A percentile compares a stretch with the other conserved stretches of the same genome.
These are phyloP conservation scores for Galerina sulciceps DNA, from an alignment of 768 basidiomycete species.

Conservation along the genomic window DNA sequence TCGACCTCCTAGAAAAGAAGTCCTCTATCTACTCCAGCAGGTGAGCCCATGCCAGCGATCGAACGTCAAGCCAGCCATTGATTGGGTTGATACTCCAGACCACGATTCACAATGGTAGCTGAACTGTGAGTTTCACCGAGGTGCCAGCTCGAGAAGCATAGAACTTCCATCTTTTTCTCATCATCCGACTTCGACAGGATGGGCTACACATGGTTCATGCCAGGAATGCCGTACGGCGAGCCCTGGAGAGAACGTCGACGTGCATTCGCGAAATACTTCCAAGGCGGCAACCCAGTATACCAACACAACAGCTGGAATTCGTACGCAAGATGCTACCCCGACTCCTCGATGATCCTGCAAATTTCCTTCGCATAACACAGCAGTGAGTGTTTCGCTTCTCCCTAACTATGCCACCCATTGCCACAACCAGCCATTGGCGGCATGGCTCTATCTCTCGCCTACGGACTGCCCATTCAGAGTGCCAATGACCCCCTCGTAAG, in stretches of 20 bases:
- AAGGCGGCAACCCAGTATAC: conserved; percentile 34
- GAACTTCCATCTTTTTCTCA: no score
- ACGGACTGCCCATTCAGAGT: conserved; percentile 46
- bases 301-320: conserved; percentile 31
- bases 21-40: conserved; percentile 46
- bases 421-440: conserved; percentile 39
- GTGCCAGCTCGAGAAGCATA: neutral
- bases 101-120: conserved; percentile 29
- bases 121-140: conserved; percentile 4
- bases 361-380: conserved; percentile 36
- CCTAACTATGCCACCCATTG: conserved; percentile 40
- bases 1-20: conserved; percentile 45
- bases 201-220: conserved; percentile 43
- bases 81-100: conserved; percentile 16
- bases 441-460: conserved; percentile 43
- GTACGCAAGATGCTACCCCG: conserved; percentile 33
- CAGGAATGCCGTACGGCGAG: conserved; percentile 42
- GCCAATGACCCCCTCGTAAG: conserved; percentile 47
- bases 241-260: conserved; percentile 45
- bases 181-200: conserved; percentile 29
- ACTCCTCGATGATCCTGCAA: conserved; percentile 37
- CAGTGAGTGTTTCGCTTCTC: conserved; percentile 34
- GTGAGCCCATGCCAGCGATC: conserved; percentile 11
- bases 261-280: conserved; percentile 45
- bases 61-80: neutral